phyloP scores from a whole-genome alignment of 805 yeast species.

The Starmera caribaea region DNA sequence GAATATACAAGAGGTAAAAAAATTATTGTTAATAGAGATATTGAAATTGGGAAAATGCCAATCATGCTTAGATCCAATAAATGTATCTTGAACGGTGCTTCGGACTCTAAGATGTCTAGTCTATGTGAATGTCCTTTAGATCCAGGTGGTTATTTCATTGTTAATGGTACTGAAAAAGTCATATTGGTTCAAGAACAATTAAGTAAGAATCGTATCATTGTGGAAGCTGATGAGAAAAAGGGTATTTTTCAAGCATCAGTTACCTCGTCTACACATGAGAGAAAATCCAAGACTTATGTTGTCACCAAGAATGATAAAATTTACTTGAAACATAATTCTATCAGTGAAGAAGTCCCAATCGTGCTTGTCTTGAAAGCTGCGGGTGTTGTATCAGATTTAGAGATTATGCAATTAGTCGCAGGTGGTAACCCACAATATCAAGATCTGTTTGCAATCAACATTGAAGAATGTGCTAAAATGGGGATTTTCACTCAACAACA shows the following conservation, averaged over 20 bases:
- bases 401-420: conserved; percentile 88
- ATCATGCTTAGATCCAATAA: conserved; percentile 91
- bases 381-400: conserved; percentile 86
- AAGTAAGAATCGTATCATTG: conserved; percentile 94
- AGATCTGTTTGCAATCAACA: conserved; percentile 84
- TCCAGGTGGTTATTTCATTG: conserved; percentile 98
- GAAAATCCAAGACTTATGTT: conserved; percentile 95
- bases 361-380: conserved; percentile 91
- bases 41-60: conserved; percentile 98
- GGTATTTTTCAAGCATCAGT: conserved; percentile 95
- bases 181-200: conserved; percentile 94
- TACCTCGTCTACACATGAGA: conserved; percentile 95
- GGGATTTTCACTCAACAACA: conserved; percentile 88
- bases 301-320: conserved; percentile 85
- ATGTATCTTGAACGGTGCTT: conserved; percentile 74
- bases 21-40: conserved; percentile 79
- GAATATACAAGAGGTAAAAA: conserved; percentile 94
- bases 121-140: conserved; percentile 93
- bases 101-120: conserved; percentile 77
- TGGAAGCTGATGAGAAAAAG: conserved; percentile 94
- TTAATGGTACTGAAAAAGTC: conserved; percentile 96
- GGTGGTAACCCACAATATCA: conserved; percentile 85
- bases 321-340: conserved; percentile 89
- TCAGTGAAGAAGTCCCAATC: conserved; percentile 91
- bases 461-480: conserved; percentile 84